Percentiles rank a stretch among this genome's conserved stretches.
phyloP scores from a whole-genome alignment of 2,329 filamentous ascomycete genomes.

The Xylariales sp. region DNA sequence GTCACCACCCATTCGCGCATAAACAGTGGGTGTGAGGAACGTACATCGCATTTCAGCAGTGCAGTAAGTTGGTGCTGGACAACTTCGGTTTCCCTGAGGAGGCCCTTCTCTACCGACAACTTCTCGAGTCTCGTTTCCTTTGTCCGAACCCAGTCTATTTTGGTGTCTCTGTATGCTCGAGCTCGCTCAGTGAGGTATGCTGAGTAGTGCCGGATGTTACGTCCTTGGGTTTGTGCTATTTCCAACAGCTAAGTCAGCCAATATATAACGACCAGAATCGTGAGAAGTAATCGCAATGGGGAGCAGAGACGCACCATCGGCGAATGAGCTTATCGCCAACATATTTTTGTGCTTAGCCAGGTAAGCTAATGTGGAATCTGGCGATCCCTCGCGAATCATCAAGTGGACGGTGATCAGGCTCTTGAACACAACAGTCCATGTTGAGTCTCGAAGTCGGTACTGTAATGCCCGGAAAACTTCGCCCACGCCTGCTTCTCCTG shows the following conservation, averaged over 20 bases:
- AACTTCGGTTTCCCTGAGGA: slow-evolving; percentile 85
- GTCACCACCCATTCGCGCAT: not conserved
- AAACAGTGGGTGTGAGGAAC: no score
- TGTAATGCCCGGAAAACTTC: slow-evolving; percentile 94
- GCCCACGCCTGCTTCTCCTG: slow-evolving; percentile 88
- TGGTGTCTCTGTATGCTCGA: slow-evolving; percentile 76
- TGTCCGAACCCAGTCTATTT: slow-evolving; percentile 82
- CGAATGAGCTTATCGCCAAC: slow-evolving; percentile 85
- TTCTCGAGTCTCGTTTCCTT: slow-evolving; percentile 81
- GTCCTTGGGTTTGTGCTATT: slow-evolving; percentile 85
- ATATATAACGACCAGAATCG: no score
- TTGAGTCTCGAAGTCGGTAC: slow-evolving; percentile 84
- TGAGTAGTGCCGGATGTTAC: slow-evolving; percentile 89
- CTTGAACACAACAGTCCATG: slow-evolving; percentile 99
- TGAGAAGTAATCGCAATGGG: no score
- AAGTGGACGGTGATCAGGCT: slow-evolving; percentile 91
- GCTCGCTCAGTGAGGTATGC: slow-evolving; percentile 82
- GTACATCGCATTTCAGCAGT: slow-evolving; percentile 83
- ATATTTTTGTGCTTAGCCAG: slow-evolving; percentile 78
- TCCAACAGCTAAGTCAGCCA: not conserved
- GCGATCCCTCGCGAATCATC: slow-evolving; percentile 94
- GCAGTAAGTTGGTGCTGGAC: slow-evolving; percentile 86
- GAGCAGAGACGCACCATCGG: slow-evolving; percentile 68
- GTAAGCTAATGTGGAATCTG: slow-evolving; percentile 81
- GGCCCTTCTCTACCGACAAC: slow-evolving; percentile 83